phyloP scores from a whole-genome alignment of 2,329 filamentous ascomycete species.

The Trichoderma sp. region DNA sequence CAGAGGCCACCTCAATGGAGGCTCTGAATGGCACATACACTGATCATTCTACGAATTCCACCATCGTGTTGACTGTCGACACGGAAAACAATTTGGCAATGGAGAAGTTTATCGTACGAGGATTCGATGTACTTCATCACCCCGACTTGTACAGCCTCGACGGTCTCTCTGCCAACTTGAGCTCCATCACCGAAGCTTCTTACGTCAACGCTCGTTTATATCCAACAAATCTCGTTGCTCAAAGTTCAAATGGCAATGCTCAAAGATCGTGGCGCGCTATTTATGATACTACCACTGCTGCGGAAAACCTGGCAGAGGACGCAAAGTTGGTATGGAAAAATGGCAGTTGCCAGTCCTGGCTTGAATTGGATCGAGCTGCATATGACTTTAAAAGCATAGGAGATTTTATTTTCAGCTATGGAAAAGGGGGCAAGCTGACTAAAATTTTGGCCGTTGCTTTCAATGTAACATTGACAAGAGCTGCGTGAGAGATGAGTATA shows the following conservation, averaged over 20 bases:
- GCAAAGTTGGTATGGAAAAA: conserved; percentile 37
- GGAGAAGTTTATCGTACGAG: not conserved
- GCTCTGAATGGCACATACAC: not conserved
- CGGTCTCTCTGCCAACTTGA: not conserved
- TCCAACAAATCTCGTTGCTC: not conserved
- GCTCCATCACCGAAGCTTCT: not conserved
- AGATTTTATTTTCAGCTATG: conserved; percentile 32
- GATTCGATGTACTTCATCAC: conserved; percentile 5
- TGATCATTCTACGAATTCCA: conserved; percentile 7
- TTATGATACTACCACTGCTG: conserved; percentile 34
- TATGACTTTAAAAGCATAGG: conserved; percentile 41
- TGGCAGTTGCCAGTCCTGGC: conserved; percentile 41
- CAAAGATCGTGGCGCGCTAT: conserved; percentile 41
- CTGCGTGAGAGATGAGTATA: not conserved
- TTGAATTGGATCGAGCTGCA: conserved; percentile 39
- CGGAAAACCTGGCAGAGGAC: conserved; percentile 33
- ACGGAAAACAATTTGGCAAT: not conserved
- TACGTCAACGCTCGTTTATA: conserved; percentile 1
- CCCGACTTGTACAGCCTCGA: conserved; percentile 5
- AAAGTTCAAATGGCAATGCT: conserved; percentile 5
- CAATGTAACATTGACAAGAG: not conserved
- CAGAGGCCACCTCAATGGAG: not conserved
- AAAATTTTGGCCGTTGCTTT: not conserved
- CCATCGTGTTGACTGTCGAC: not conserved
- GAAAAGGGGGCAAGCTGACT: not conserved